Evolutionary conservation across 129 eudicot species (phyloP).

Genomic region (Oenanthe sinensis): DNA sequence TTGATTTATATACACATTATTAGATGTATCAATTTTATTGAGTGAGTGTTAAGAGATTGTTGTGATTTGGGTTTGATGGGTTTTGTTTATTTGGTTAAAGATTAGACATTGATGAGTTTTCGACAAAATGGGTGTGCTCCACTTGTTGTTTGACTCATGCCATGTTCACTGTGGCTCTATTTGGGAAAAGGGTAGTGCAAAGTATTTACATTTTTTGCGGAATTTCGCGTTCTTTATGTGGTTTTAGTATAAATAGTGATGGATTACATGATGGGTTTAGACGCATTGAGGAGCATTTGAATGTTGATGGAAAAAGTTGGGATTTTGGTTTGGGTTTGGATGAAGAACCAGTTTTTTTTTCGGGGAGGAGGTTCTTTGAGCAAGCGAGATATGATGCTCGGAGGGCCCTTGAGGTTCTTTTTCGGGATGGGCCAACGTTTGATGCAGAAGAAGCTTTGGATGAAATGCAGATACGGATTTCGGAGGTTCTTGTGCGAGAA

Average conservation of each 20-base stretch:
- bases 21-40: neutral
- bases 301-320: conserved; percentile 26
- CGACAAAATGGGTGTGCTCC: conserved; percentile 29
- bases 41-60: neutral
- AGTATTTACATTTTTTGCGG: conserved; percentile 16
- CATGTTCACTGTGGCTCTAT: conserved; percentile 55
- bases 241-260: conserved; percentile 20
- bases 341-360: conserved; percentile 17
- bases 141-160: conserved; percentile 18
- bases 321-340: conserved; percentile 18
- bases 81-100: conserved; percentile 13
- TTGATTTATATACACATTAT: neutral
- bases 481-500: conserved; percentile 59
- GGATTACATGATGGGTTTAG: conserved; percentile 37
- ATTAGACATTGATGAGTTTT: conserved; percentile 10
- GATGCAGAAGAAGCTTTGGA: conserved; percentile 47
- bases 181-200: conserved; percentile 35
- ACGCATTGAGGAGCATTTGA: conserved; percentile 41
- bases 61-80: neutral
- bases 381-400: conserved; percentile 37
- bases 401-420: conserved; percentile 47
- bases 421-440: conserved; percentile 54
- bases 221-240: conserved; percentile 47
- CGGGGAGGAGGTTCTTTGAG: conserved; percentile 26
- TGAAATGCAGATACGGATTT: conserved; percentile 33